Base-by-base conservation (phyloP, 2,329 filamentous ascomycete species). In the Fusarium multiceps region DNA sequence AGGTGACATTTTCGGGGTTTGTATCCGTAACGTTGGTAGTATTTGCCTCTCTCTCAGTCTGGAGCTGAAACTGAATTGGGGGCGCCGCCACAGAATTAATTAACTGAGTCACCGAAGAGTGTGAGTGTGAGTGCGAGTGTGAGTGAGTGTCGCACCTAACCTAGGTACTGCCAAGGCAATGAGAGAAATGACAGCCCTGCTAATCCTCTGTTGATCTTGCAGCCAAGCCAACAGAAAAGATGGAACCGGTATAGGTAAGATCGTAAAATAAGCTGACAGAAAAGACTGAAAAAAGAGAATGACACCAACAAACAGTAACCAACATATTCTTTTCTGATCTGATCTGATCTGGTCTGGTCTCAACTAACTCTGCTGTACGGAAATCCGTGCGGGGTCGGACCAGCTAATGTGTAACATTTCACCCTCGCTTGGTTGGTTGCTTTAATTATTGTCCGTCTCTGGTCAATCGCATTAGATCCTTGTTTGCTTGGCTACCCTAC, bases 51-150 rank as follows among this genome's bases (percentile, higher is more conserved):
- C 34, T 37, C 9, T 37, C 16, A n/a, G 3, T 37, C 34, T n/a
- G 32, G 34, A 51, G 49, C 49, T 51, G 49, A 51, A 42, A 51
- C 23, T 42, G 49, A 41, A 51, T 34, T n/a, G 27, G 34, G 49
- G 49, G 48, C 7, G 48, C 30, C 21, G 47, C 47, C 47, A 50
- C 47, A 50, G 27, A 20, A n/a, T 27, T 45, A 18, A 28, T 28
- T 47, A 27, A 47, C n/a, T 28, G 43, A 47, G 23, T 47, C 25
- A 10, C 10, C 18, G 28, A 27, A 47, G 25, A 16, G 25, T 13
- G 18, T 4, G 5, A 12, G 25, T 7, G 18, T 13, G 11, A 4
- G 27, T 28, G 18, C 14, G 23, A 46, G 16, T n/a, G 25, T 7
- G 25, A 10, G 23, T 23, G 16, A n/a, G 16, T 32, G 34, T 37